Base-by-base conservation (phyloP, 2,329 filamentous ascomycete species). In the Rhytidhysteron rufulum region DNA sequence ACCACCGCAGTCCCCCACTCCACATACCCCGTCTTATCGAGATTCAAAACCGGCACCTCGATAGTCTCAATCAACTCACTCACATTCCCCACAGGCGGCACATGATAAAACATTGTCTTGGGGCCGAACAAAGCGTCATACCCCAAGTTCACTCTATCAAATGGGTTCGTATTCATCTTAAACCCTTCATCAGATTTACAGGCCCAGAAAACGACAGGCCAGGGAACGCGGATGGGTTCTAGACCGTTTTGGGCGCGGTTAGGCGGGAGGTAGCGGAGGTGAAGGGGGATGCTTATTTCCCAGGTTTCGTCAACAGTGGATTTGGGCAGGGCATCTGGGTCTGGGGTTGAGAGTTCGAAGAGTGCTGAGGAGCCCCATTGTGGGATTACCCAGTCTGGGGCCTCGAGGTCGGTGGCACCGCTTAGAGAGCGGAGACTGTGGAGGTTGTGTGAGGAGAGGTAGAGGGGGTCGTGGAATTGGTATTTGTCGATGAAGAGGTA, bases 161-260 rank as follows among this genome's bases (percentile, higher is more conserved):
- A 97, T 0, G 91, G 91, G 55, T 86, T 95, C 4, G 75, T 77
- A 0, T 77, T 65, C 65, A 91, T 86, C 54, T 86, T 84, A 1
- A 74, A 75, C 1, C 77, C 80, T 37, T 80, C 75, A 8, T 79
- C 77, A 0, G 83, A 78, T 6, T 78, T 73, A 58, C 91, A 97
- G 1, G 89, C 88, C 90, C 90, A 96, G 70, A 96, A 96, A 0
- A 96, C 78, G 0, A 80, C 78, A 0, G 91, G 91, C 70, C 85
- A 90, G 0, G 91, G 86, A 0, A 93, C 63, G n/a, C 80, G 68
- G 1, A 82, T 64, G 17, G 17, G 18, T 0, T 44, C 42, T 36
- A 62, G 53, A 13, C 58, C 45, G 4, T 72, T 50, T 2, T 68
- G 62, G 47, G 79, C 72, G 3, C 82, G 82, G 3, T 72, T 36